Evolutionary conservation across 1,139 yeast species (phyloP), one percentile per base, ranked within the genome.

Genomic region (Pichia sp.): DNA sequence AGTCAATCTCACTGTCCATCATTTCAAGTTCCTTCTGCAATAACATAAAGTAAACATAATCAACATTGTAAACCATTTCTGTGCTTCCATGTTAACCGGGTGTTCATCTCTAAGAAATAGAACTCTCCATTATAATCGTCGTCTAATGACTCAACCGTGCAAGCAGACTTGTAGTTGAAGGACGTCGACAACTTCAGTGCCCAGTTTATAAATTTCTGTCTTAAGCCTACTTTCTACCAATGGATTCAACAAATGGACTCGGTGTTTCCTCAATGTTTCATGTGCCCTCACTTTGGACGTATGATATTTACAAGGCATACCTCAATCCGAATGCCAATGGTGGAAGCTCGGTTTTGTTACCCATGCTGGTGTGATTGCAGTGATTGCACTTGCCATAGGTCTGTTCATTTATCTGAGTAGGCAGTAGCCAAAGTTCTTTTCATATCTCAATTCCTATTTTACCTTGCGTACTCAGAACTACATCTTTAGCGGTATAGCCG

Each of bases 241-340:
- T n/a, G n/a, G n/a, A n/a, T n/a, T n/a, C n/a, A 24, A 60, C 55
- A 40, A 59, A 59, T 5, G 64, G 63, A 43, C 58, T 65, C 14
- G 74, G 74, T 4, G 69, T 54, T 47, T 68, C 74, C 46, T 69
- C 74, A 29, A 69, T 56, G n/a, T n/a, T n/a, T n/a, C n/a, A n/a
- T 5, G 60, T 67, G 3, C 66, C 74, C 0, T 65, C 75, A 2
- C 50, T 69, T 32, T 45, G 63, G 30, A 64, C 74, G 0, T 67
- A 66, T 42, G 76, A 70, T 47, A 55, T 69, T 29, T 70, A 62
- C 58, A 66, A 66, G 49, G 58, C 63, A 22, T 70, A 69, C 49
- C 43, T 66, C 35, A 63, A 63, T 26, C 69, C 70, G 22, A 42
- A 55, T 9, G 74, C 75, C 2, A 47, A 59, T 9, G 69, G 72